Percentiles rank a stretch among this genome's conserved stretches.
Conservation (phyloP, 148 eudicot species). For the Vaccinium corymbosum region DNA sequence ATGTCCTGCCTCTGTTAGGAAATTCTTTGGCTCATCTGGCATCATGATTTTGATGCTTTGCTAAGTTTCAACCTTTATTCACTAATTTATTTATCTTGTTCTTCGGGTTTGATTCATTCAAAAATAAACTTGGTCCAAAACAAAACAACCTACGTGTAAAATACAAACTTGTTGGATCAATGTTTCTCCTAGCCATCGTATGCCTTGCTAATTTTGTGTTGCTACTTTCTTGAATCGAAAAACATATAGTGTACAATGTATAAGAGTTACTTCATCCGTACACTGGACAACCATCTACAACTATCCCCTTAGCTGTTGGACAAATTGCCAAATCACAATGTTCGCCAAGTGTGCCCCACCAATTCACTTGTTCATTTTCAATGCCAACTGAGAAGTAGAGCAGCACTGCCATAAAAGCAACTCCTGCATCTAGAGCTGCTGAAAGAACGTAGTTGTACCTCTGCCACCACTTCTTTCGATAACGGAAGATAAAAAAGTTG, state of each 20-base stretch:
- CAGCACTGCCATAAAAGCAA: constrained; percentile 91
- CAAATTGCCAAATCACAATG: constrained; percentile 80
- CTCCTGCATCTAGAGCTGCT: constrained; percentile 96
- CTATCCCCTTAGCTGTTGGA: constrained; percentile 84
- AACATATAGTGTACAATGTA: constrained; percentile 18
- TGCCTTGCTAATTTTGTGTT: background rate
- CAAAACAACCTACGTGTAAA: background rate
- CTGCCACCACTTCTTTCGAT: constrained; percentile 93
- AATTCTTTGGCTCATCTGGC: too few relatives aligned
- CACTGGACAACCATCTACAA: constrained; percentile 69
- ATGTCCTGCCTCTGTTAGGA: background rate
- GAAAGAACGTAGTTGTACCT: constrained; percentile 91
- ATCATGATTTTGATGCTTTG: background rate
- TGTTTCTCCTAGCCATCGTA: background rate
- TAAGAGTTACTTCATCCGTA: constrained; percentile 22
- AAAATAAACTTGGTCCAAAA: background rate
- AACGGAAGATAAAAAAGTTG: constrained; percentile 77
- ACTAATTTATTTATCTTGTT: too few relatives aligned
- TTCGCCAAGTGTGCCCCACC: constrained; percentile 98
- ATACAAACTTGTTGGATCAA: background rate
- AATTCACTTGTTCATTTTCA: constrained; percentile 52
- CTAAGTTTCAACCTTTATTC: background rate
- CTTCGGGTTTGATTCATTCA: background rate
- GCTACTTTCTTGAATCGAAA: background rate
- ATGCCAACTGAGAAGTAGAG: constrained; percentile 70